Conservation (phyloP, 768 basidiomycete species). For the Suillus lakei region DNA sequence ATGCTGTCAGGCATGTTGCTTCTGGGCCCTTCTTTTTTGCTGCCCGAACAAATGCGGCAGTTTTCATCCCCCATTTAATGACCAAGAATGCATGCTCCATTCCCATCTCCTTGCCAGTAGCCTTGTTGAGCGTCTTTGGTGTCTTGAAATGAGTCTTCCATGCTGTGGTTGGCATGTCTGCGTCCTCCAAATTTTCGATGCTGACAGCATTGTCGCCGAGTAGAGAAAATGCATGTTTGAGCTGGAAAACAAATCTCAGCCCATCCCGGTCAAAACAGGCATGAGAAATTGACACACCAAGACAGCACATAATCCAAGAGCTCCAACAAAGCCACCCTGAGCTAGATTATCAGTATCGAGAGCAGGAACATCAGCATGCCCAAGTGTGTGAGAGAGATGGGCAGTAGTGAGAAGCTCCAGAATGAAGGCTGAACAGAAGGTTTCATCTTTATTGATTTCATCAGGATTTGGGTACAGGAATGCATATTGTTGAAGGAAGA, state of each 20-base stretch:
- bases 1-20: no score
- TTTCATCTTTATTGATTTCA: not conserved
- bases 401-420: constrained; percentile 8
- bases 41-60: no score
- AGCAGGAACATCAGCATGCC: constrained; percentile 4
- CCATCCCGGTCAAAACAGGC: not conserved
- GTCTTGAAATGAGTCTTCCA: not conserved
- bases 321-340: constrained; percentile 3
- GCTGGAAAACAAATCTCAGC: constrained; percentile 11
- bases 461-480: constrained; percentile 12
- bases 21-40: no score
- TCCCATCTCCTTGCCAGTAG: not conserved
- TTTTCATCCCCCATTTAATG: no score
- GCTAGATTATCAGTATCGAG: constrained; percentile 1
- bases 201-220: not conserved
- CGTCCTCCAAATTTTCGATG: not conserved
- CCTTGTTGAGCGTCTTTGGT: not conserved
- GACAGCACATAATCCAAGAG: constrained; percentile 9
- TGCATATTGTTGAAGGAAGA: not conserved
- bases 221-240: constrained; percentile 10
- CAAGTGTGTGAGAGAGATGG: constrained; percentile 1
- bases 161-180: not conserved
- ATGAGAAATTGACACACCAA: constrained; percentile 1
- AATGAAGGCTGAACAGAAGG: constrained; percentile 9
- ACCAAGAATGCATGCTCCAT: no score